Evolutionary conservation across 2,329 filamentous ascomycete genomes (phyloP), one percentile per base, ranked within the genome.

Genomic region (Chaetomium strumarium): DNA sequence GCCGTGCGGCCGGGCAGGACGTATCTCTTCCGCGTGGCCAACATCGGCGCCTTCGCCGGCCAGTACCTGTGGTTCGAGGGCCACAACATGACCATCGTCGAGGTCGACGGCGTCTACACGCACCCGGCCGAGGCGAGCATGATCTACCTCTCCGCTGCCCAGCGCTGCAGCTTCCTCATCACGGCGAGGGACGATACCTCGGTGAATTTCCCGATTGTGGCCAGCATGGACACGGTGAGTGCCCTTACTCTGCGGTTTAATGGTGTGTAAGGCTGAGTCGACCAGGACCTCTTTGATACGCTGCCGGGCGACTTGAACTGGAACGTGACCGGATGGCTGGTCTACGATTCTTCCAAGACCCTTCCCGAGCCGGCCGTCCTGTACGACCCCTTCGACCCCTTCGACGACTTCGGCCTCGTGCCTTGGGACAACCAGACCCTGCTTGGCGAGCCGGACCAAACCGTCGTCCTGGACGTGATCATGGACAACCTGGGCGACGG

Each of bases 391-490:
- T 82, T 89, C 44, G 70, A 84, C 20, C 78, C 83, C 1, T 84
- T 86, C 53, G 88, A 96, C 61, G 90, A 95, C 64, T 81, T 86
- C 57, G 75, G 70, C 0, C 77, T 95, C 0, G 75, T 85, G 0
- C 86, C 90, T 0, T 75, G 79, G 50, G 88, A 95, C 63, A 77
- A 80, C 42, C 71, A 81, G 67, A 70, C 75, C 9, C 71, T 85
- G 2, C 76, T 84, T 5, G 74, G 77, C 1, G 71, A 81, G 8
- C 83, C 87, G 0, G 81, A 86, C 66, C 76, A 81, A 57, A 73
- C 72, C 2, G 74, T 93, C 36, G 77, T 78, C 40, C 74, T 93
- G 2, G 73, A 80, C 55, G 76, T 88, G 3, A 73, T 74, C 55
- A 87, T 88, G 80, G 76, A 83, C 61, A 83, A 85, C 55, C 75